phyloP scores from a whole-genome alignment of 352 stramenopile species.

The Albugo candida region DNA sequence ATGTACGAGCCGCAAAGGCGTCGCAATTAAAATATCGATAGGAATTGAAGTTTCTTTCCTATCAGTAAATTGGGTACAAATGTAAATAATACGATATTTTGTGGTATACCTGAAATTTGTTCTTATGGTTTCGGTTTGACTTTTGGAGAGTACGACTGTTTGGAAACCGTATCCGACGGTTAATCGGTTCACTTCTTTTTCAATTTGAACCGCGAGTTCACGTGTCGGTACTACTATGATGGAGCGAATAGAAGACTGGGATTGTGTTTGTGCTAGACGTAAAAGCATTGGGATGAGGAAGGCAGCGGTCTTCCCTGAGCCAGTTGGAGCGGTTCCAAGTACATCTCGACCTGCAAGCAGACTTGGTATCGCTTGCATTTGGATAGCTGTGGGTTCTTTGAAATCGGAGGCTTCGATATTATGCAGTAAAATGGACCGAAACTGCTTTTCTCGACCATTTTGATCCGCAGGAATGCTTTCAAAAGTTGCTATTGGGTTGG shows the following conservation, averaged over 20 bases:
- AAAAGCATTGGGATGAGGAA: constrained; percentile 92
- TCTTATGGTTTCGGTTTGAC: constrained; percentile 62
- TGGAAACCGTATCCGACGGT: constrained; percentile 73
- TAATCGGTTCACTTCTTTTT: constrained; percentile 88
- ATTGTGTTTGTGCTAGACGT: constrained; percentile 27
- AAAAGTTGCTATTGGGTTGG: constrained; percentile 60
- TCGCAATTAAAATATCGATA: constrained; percentile 93
- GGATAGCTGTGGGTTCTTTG: constrained; percentile 97
- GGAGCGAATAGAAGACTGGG: constrained; percentile 65
- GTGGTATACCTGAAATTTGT: constrained; percentile 37
- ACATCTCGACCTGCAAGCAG: constrained; percentile 84
- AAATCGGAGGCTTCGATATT: constrained; percentile 84
- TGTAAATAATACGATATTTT: neutral
- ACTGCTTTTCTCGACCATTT: constrained; percentile 16
- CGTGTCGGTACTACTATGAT: constrained; percentile 93
- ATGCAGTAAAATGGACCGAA: constrained; percentile 42
- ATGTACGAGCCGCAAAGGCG: constrained; percentile 88
- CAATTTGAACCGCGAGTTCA: constrained; percentile 95
- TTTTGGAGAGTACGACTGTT: constrained; percentile 83
- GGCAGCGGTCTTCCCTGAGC: constrained; percentile 94
- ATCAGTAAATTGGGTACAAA: neutral
- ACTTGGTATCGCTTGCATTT: constrained; percentile 93
- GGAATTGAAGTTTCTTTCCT: constrained; percentile 44
- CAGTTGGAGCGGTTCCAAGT: constrained; percentile 91
- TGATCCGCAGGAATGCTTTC: constrained; percentile 29